These are phyloP conservation scores for Bryoerythrophyllum caledonicum DNA, from an alignment of 225 moss, liverwort and hornwort species.

Conservation along the genomic window DNA sequence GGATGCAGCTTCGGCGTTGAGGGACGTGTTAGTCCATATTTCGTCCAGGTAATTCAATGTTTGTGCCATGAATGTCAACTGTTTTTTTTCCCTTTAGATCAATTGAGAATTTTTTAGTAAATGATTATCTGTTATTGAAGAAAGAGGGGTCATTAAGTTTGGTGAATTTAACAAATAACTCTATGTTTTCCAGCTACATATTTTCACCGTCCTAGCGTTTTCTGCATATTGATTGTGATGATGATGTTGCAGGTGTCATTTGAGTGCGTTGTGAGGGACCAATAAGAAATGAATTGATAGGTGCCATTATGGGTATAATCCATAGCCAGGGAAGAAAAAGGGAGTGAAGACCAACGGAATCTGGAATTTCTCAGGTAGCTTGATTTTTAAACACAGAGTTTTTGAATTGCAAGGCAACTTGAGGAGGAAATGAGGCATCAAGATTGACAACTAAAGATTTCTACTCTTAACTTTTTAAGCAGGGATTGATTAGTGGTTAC, in stretches of 20 bases:
- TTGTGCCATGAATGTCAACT: neutral
- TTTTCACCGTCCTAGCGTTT: neutral
- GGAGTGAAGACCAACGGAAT: neutral
- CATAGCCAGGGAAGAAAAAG: neutral
- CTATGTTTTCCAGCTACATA: neutral
- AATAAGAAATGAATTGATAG: constrained; percentile 10
- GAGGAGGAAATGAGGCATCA: neutral
- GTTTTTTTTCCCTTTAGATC: too few species aligned
- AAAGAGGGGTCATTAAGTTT: too few species aligned
- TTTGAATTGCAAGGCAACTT: neutral
- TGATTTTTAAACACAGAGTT: constrained; percentile 1
- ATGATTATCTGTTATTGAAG: too few species aligned
- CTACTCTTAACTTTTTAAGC: neutral
- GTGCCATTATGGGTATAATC: neutral
- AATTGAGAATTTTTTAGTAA: too few species aligned
- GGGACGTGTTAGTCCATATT: constrained; percentile 41
- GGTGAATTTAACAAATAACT: too few species aligned
- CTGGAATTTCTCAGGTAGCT: constrained; percentile 1
- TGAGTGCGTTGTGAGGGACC: constrained; percentile 12
- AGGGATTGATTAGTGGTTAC: neutral
- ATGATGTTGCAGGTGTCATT: constrained; percentile 12
- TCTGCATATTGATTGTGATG: constrained; percentile 26
- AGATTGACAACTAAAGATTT: constrained; percentile 1
- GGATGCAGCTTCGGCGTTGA: constrained; percentile 42
- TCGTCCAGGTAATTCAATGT: constrained; percentile 35